Conservation (phyloP, 257 asterid genomes). For the Coffea eugenioides region DNA sequence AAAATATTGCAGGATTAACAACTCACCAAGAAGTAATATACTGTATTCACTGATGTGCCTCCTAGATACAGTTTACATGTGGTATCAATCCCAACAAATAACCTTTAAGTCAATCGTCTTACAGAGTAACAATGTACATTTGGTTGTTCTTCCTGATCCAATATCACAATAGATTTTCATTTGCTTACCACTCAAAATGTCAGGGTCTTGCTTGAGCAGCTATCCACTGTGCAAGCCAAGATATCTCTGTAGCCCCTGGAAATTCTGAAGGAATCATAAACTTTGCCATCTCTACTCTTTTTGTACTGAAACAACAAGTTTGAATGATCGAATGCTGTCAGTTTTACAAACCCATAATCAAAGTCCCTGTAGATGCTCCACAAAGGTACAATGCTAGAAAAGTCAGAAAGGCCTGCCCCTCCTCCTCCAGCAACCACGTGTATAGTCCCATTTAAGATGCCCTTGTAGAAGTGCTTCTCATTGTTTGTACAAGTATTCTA, state of each 20-base stretch:
- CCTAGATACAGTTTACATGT: background rate
- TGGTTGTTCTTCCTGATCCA: no score
- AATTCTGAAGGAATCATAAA: constrained; percentile 77
- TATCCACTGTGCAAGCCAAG: constrained; percentile 77
- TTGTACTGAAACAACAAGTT: constrained; percentile 84
- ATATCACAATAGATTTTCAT: no score
- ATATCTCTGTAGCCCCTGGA: constrained; percentile 83
- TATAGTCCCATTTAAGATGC: constrained; percentile 81
- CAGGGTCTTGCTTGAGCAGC: constrained; percentile 73
- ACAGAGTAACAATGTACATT: no score
- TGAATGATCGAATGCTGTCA: constrained; percentile 81
- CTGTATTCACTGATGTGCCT: no score
- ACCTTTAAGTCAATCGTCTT: background rate
- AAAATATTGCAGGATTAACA: no score
- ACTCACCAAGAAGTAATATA: no score
- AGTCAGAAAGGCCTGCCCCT: constrained; percentile 75
- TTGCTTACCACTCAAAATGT: constrained; percentile 38
- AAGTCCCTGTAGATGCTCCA: constrained; percentile 78
- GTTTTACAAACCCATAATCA: constrained; percentile 77
- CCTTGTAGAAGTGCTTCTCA: constrained; percentile 56
- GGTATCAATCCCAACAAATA: background rate
- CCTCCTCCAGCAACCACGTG: constrained; percentile 97
- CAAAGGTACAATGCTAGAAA: constrained; percentile 53
- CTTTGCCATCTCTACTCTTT: constrained; percentile 79
- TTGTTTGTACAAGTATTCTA: constrained; percentile 73